Percentiles rank a stretch among this genome's conserved stretches.
These are phyloP conservation scores for Quillaja saponaria DNA, from an alignment of 306 rosid species.

Conservation along the genomic window DNA sequence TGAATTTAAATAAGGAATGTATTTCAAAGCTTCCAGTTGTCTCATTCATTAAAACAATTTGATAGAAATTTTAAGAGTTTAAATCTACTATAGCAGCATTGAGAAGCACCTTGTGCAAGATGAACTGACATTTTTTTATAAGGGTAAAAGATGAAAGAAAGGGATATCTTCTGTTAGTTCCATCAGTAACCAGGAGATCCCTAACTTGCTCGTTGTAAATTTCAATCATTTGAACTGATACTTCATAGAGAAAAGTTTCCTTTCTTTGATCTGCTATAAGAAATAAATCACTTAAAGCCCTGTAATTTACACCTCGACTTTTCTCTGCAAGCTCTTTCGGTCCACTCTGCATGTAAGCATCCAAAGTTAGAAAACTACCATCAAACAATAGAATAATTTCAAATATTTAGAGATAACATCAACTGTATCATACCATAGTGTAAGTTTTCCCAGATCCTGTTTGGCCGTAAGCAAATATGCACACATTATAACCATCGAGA, in stretches of 20 bases:
- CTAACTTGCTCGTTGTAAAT: constrained; percentile 97
- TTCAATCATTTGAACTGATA: constrained; percentile 96
- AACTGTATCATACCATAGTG: constrained; percentile 65
- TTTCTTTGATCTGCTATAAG: constrained; percentile 73
- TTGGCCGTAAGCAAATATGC: constrained; percentile 93
- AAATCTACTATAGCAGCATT: background rate
- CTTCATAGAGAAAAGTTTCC: constrained; percentile 74
- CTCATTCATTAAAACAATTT: no score
- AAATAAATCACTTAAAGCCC: constrained; percentile 92
- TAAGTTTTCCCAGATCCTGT: constrained; percentile 90
- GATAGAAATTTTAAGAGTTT: background rate
- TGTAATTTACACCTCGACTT: constrained; percentile 88
- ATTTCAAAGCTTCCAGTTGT: background rate
- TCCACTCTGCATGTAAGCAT: constrained; percentile 58
- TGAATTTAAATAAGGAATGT: background rate
- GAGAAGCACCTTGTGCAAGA: background rate
- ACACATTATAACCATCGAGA: constrained; percentile 86
- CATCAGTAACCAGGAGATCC: constrained; percentile 84
- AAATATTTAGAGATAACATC: constrained; percentile 1
- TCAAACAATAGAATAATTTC: constrained; percentile 1
- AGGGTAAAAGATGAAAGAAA: constrained; percentile 33
- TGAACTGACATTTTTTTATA: background rate
- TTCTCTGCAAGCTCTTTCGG: constrained; percentile 89
- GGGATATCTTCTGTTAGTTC: constrained; percentile 96
- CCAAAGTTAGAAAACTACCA: constrained; percentile 20